Evolutionary conservation across 2,329 filamentous ascomycete species (phyloP).

Genomic region (Penicillium olsonii): DNA sequence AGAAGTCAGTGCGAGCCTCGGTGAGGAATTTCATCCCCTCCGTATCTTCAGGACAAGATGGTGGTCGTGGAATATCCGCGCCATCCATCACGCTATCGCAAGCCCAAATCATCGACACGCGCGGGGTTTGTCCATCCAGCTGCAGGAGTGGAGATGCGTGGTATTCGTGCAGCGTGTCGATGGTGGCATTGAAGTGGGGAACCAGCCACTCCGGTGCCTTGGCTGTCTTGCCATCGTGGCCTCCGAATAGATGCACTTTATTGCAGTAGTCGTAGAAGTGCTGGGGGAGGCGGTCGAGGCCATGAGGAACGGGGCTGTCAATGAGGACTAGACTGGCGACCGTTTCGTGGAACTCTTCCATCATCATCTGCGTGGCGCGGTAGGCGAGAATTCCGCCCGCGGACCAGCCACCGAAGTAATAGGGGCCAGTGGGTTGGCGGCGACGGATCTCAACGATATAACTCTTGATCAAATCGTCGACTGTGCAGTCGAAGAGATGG

Average conservation of each 20-base stretch:
- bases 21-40: slow-evolving; percentile 16
- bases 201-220: slow-evolving; percentile 13
- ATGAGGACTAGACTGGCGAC: slow-evolving; percentile 59
- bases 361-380: slow-evolving; percentile 66
- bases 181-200: slow-evolving; percentile 19
- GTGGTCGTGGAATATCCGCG: neutral
- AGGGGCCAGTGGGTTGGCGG: slow-evolving; percentile 51
- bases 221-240: neutral
- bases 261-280: slow-evolving; percentile 55
- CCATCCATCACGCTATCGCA: neutral
- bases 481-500: slow-evolving; percentile 13
- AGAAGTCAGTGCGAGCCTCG: slow-evolving; percentile 13
- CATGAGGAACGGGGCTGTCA: slow-evolving; percentile 59
- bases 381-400: slow-evolving; percentile 57
- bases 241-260: slow-evolving; percentile 35
- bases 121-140: neutral
- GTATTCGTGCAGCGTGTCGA: slow-evolving; percentile 17
- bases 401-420: slow-evolving; percentile 66
- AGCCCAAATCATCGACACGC: neutral
- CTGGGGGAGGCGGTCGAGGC: slow-evolving; percentile 55
- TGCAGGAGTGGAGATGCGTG: slow-evolving; percentile 1
- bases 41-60: slow-evolving; percentile 10
- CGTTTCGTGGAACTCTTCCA: slow-evolving; percentile 57
- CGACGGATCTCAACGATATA: slow-evolving; percentile 38
- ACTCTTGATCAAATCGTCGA: slow-evolving; percentile 22